Percentiles rank a stretch among this genome's conserved stretches.
Conservation (phyloP, 345 rosid genomes). For the Microcos paniculata region DNA sequence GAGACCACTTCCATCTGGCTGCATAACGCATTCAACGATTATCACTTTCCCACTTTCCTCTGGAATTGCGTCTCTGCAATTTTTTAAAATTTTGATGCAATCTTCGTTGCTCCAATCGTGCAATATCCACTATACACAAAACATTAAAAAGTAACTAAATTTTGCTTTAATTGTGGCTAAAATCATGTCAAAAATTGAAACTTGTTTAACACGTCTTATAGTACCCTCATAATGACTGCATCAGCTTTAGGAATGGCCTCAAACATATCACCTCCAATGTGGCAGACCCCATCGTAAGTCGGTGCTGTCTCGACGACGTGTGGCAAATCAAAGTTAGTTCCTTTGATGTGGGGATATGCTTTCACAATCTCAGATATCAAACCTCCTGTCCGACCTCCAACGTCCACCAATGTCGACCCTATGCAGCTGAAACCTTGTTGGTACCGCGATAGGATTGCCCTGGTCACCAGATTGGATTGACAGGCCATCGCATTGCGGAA, state of each 20-base stretch:
- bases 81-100: constrained; percentile 26
- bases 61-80: constrained; percentile 28
- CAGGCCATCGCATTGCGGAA: constrained; percentile 33
- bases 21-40: constrained; percentile 24
- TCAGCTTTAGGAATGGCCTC: constrained; percentile 29
- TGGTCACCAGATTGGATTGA: constrained; percentile 17
- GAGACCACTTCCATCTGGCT: constrained; percentile 2
- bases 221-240: constrained; percentile 31
- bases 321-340: constrained; percentile 35
- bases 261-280: constrained; percentile 40
- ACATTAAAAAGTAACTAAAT: too few species aligned
- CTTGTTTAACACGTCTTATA: not conserved
- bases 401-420: constrained; percentile 26
- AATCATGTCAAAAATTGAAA: not conserved
- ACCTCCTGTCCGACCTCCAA: constrained; percentile 34
- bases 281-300: constrained; percentile 12
- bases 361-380: constrained; percentile 24
- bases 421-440: constrained; percentile 18
- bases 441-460: constrained; percentile 12
- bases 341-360: constrained; percentile 28
- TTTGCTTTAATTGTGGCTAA: too few species aligned
- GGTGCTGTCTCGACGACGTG: constrained; percentile 38
- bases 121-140: constrained; percentile 19
- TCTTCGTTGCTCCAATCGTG: constrained; percentile 33
- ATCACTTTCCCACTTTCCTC: constrained; percentile 29